A percentile compares a stretch with the other conserved stretches of the same genome.
phyloP scores from a whole-genome alignment of 192 early-diverging fungal species.

The Dimargaris xerosporica region DNA sequence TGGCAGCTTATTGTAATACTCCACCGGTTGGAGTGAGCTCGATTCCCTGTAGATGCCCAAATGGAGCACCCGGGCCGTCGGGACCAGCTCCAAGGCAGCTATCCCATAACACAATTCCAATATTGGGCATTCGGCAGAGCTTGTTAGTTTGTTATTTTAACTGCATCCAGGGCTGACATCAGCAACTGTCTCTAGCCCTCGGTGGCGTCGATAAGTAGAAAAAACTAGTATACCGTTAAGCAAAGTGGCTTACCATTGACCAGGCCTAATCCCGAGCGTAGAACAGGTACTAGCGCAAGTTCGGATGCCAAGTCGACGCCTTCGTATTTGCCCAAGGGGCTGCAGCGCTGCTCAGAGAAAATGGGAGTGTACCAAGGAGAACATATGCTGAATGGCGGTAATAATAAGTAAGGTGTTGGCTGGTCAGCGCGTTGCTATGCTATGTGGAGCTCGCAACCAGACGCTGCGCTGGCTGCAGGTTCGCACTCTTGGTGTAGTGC shows the following conservation, averaged over 20 bases:
- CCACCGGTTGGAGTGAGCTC: conserved; percentile 67
- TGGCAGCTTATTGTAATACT: conserved; percentile 86
- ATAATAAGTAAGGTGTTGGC: no score
- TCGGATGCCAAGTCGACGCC: conserved; percentile 19
- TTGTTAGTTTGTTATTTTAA: no score
- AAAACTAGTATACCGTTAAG: neutral
- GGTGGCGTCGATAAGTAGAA: no score
- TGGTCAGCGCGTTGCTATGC: no score
- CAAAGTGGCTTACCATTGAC: conserved; percentile 24
- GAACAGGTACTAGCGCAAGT: conserved; percentile 43
- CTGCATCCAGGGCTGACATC: no score
- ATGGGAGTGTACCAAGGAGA: no score
- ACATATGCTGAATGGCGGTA: no score
- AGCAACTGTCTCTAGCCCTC: no score
- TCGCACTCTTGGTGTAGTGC: no score
- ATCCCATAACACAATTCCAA: neutral
- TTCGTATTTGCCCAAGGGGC: conserved; percentile 32
- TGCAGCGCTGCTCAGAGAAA: conserved; percentile 10
- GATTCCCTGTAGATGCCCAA: conserved; percentile 70
- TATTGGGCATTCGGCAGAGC: no score
- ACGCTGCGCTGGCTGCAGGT: no score
- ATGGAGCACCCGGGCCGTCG: conserved; percentile 55
- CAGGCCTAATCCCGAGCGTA: conserved; percentile 46
- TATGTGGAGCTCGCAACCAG: no score
- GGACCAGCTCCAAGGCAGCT: conserved; percentile 38